These are phyloP conservation scores for Amanita muscaria DNA, from an alignment of 768 basidiomycete genomes.

Conservation along the genomic window DNA sequence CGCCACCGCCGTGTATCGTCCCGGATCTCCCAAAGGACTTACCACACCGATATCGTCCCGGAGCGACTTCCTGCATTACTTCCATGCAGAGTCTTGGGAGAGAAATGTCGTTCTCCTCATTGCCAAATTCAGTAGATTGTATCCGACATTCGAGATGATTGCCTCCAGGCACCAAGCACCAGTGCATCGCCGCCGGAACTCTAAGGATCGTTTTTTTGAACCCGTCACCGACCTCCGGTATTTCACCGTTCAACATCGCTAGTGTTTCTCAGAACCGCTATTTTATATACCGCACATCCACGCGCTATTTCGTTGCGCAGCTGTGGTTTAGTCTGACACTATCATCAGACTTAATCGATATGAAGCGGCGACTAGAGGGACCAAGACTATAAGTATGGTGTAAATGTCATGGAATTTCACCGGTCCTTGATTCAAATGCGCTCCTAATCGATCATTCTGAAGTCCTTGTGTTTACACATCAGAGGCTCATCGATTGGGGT, in stretches of 20 bases:
- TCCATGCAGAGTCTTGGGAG: background rate
- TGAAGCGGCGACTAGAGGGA: no score
- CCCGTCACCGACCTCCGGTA: no score
- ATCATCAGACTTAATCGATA: no score
- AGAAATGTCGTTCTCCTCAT: conserved; percentile 11
- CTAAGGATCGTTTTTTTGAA: conserved; percentile 9
- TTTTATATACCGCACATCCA: no score
- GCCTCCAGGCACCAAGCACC: conserved; percentile 7
- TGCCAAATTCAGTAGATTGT: conserved; percentile 11
- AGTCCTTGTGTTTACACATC: no score
- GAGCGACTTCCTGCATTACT: conserved; percentile 6
- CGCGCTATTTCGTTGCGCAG: no score
- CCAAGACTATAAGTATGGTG: no score
- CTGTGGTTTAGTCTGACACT: no score
- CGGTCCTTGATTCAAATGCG: no score
- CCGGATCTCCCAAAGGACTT: background rate
- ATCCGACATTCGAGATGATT: conserved; percentile 2
- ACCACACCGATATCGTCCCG: conserved; percentile 8
- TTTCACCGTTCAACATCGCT: conserved; percentile 10
- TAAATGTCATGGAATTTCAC: no score
- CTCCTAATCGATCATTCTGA: no score
- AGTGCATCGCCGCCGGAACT: conserved; percentile 10
- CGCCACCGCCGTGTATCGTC: background rate
- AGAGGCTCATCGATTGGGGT: no score
- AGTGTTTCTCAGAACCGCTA: conserved; percentile 6